A percentile compares a stretch with the other conserved stretches of the same genome.
phyloP scores from a whole-genome alignment of 805 yeast species.

The Debaryomyces castellii region DNA sequence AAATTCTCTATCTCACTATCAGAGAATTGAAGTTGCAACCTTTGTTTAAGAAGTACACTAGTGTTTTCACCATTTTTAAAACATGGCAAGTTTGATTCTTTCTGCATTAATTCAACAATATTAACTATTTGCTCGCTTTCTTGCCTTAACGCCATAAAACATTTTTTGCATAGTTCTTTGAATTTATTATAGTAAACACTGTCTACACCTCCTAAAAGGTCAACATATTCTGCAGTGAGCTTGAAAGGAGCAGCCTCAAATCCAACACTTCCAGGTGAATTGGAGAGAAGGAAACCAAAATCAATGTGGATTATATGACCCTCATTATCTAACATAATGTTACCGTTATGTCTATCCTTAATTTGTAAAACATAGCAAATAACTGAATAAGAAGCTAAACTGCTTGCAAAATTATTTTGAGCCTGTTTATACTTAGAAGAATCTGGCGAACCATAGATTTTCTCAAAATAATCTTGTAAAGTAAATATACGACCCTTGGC shows the following conservation, averaged over 20 bases:
- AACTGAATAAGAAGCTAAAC: slow-evolving; percentile 89
- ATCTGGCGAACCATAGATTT: slow-evolving; percentile 67
- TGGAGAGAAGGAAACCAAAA: slow-evolving; percentile 89
- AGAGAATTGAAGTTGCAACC: slow-evolving; percentile 74
- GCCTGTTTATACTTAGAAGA: slow-evolving; percentile 64
- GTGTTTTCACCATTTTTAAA: slow-evolving; percentile 87
- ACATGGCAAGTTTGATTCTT: slow-evolving; percentile 87
- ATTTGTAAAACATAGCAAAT: slow-evolving; percentile 88
- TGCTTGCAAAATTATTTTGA: slow-evolving; percentile 78
- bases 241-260: slow-evolving; percentile 98
- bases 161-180: slow-evolving; percentile 60
- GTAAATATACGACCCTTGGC: slow-evolving; percentile 71
- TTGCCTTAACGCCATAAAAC: slow-evolving; percentile 72
- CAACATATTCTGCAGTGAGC: slow-evolving; percentile 85
- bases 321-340: slow-evolving; percentile 92
- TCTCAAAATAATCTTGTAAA: slow-evolving; percentile 72
- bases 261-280: slow-evolving; percentile 96
- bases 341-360: slow-evolving; percentile 96
- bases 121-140: slow-evolving; percentile 72
- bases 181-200: slow-evolving; percentile 62
- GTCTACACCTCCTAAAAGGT: slow-evolving; percentile 76
- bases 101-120: slow-evolving; percentile 92
- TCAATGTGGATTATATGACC: slow-evolving; percentile 96
- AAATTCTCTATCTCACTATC: slow-evolving; percentile 73
- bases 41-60: slow-evolving; percentile 70